A percentile compares a stretch with the other conserved stretches of the same genome.
These are phyloP conservation scores for Metschnikowia vanudenii DNA, from an alignment of 805 yeast genomes.

Conservation along the genomic window DNA sequence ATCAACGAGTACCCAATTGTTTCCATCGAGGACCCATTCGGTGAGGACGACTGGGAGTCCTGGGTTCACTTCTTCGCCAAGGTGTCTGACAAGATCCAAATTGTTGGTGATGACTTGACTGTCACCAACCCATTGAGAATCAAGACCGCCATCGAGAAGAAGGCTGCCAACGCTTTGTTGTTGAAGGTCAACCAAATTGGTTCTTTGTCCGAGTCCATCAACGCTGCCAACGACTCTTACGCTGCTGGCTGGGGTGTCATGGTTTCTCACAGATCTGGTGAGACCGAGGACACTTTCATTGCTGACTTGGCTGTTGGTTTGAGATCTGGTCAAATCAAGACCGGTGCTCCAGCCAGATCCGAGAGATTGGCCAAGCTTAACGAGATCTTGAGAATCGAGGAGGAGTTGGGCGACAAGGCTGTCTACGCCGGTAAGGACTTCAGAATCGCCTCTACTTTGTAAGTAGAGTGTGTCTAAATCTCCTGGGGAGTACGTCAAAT, in stretches of 20 bases:
- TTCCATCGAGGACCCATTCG: constrained; percentile 98
- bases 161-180: constrained; percentile 91
- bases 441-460: constrained; percentile 53
- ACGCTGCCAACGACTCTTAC: constrained; percentile 94
- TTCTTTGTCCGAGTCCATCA: constrained; percentile 91
- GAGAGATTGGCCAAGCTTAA: constrained; percentile 99
- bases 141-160: constrained; percentile 93
- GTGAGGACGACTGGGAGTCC: constrained; percentile 99
- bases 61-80: constrained; percentile 83
- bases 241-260: constrained; percentile 99
- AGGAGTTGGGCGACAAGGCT: constrained; percentile 97
- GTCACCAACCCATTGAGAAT: constrained; percentile 97
- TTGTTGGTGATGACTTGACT: constrained; percentile 97
- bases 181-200: constrained; percentile 99
- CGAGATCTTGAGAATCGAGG: constrained; percentile 98
- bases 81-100: constrained; percentile 71
- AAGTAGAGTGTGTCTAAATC: constrained; percentile 18
- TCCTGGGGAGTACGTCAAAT: constrained; percentile 4
- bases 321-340: constrained; percentile 98
- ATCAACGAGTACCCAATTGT: constrained; percentile 93
- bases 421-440: constrained; percentile 91
- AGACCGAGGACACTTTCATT: constrained; percentile 97
- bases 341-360: constrained; percentile 99
- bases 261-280: constrained; percentile 99
- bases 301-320: constrained; percentile 98